Percentiles rank a stretch among this genome's conserved stretches.
Evolutionary conservation across 78 protist genomes (phyloP).

Genomic region (Dictyostelium firmibasis): DNA sequence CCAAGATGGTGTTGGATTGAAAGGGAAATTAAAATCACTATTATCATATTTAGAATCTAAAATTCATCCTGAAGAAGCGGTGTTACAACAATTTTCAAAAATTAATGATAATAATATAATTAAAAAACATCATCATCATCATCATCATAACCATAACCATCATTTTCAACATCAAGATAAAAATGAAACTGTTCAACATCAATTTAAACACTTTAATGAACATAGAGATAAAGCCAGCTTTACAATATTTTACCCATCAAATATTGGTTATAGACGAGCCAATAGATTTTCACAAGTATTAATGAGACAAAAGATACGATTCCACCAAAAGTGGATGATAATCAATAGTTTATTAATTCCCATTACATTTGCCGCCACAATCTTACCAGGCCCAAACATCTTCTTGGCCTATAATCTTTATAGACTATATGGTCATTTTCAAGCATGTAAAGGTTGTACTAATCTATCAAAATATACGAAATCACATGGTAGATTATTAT

Average conservation of each 20-base stretch:
- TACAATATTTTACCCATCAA: conserved; percentile 24
- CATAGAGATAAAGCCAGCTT: neutral
- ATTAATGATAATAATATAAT: conserved; percentile 18
- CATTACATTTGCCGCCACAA: conserved; percentile 51
- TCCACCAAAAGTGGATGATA: conserved; percentile 22
- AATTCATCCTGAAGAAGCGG: conserved; percentile 66
- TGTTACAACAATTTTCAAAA: conserved; percentile 24
- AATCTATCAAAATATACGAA: neutral
- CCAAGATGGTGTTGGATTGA: conserved; percentile 21
- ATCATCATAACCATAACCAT: neutral
- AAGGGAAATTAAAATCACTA: conserved; percentile 30
- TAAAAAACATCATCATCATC: neutral
- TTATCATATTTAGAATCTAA: conserved; percentile 6
- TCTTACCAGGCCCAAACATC: conserved; percentile 64
- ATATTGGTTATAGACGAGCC: conserved; percentile 42
- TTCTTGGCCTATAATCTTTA: conserved; percentile 59
- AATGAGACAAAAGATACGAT: neutral
- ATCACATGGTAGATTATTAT: conserved; percentile 5
- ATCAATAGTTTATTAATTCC: conserved; percentile 29
- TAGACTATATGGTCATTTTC: conserved; percentile 35
- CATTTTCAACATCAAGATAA: neutral
- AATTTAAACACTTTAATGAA: conserved; percentile 22
- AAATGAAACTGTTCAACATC: neutral
- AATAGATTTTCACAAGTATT: conserved; percentile 36
- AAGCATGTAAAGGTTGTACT: conserved; percentile 37